phyloP scores from a whole-genome alignment of 306 rosid genomes.

The Aeschynomene evenia region DNA sequence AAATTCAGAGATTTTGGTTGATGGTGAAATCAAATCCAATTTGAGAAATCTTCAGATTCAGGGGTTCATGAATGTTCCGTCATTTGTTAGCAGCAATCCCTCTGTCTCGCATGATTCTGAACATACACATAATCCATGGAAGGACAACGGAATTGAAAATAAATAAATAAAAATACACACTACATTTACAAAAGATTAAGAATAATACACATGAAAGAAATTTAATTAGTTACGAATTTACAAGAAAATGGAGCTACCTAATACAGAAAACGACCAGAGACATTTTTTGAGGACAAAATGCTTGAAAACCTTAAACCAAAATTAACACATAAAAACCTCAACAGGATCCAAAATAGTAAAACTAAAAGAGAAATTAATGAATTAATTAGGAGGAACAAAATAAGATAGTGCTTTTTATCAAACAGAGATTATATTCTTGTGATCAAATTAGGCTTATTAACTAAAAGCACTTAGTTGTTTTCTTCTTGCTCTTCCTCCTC shows the following conservation, averaged over 20 bases:
- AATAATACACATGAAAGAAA: neutral
- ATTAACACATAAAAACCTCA: neutral
- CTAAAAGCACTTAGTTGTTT: neutral
- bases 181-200: neutral
- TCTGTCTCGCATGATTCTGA: neutral
- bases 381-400: neutral
- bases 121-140: neutral
- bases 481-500: constrained; percentile 12
- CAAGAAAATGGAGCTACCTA: neutral
- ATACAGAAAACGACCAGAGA: neutral
- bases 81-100: constrained; percentile 3
- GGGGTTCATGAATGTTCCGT: neutral
- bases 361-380: neutral
- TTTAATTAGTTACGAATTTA: constrained; percentile 22
- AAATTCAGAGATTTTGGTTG: neutral
- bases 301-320: neutral
- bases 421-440: neutral
- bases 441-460: constrained; percentile 28
- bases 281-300: neutral
- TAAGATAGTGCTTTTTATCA: neutral
- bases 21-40: neutral
- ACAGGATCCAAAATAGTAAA: neutral
- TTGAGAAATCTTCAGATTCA: neutral
- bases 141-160: neutral
- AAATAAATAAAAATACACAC: neutral